Evolutionary conservation across 352 stramenopile species (phyloP), one percentile per base, ranked within the genome.

Genomic region (Phytophthora cactorum): DNA sequence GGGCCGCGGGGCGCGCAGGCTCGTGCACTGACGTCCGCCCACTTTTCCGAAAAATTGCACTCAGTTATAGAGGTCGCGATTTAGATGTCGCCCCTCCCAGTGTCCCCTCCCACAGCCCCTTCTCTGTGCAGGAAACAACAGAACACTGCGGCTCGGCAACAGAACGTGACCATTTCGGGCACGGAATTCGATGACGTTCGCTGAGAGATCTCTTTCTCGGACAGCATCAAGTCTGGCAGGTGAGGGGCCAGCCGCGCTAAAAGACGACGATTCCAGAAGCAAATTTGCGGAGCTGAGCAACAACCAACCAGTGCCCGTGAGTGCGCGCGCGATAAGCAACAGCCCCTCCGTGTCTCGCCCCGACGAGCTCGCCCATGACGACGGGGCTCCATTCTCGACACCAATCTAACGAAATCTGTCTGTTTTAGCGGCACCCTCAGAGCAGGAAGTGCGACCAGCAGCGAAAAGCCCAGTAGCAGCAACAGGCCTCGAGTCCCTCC

Each of bases 211-310:
- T 32, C 28, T 15, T 38, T 38, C 25, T 5, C 14, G 36, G 49
- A 28, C 29, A 25, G 3, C 5, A 54, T 54, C 5, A 27, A 54
- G 11, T 54, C 17, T 54, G 29, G 10, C 28, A 54, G 49, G 49
- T 43, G 2, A 17, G 12, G 14, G 3, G 29, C 29, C 49, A 54
- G 25, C 49, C 27, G 27, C 27, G 15, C 49, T 25, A 28, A 43
- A 15, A 51, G 61, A 25, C 50, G 25, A 11, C 15, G 9, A 1
- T 17, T 3, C 15, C 58, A 81, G 10, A 68, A 75, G 47, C 50
- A 41, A 81, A 78, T 76, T 73, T 68, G 61, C 72, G 28, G 45
- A n/a, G 22, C 61, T 12, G 49, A 69, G 58, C 36, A 70, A 73
- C 72, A 74, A 78, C 72, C 69, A 71, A 66, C 66, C 22, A 70